phyloP scores from a whole-genome alignment of 164 flowering plant species.

The Tetrastigma voinierianum region DNA sequence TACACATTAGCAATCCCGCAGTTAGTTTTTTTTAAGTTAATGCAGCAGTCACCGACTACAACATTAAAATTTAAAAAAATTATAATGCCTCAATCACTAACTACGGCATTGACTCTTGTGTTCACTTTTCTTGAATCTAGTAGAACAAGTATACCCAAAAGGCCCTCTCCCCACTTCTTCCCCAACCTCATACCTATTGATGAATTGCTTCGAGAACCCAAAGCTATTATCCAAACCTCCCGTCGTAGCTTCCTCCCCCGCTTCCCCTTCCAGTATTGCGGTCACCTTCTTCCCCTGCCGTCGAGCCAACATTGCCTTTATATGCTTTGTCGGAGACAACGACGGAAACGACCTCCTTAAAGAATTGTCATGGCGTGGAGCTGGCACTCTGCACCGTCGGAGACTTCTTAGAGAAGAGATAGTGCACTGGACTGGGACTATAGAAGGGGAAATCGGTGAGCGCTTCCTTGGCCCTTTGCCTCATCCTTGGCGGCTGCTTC shows the following conservation, averaged over 20 bases:
- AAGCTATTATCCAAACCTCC: conserved; percentile 53
- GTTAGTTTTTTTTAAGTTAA: too few species aligned
- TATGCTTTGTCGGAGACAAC: conserved; percentile 70
- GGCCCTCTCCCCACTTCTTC: conserved; percentile 71
- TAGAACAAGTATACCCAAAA: conserved; percentile 70
- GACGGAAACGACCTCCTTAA: conserved; percentile 49
- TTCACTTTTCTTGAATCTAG: conserved; percentile 53
- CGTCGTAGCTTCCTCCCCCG: conserved; percentile 21
- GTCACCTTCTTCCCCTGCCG: conserved; percentile 34
- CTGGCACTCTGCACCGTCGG: conserved; percentile 23
- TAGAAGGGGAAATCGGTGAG: conserved; percentile 51
- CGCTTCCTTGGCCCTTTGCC: conserved; percentile 23
- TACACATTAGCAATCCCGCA: too few species aligned
- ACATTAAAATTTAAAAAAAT: too few species aligned
- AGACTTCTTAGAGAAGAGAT: conserved; percentile 24
- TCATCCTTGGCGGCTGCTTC: too few species aligned
- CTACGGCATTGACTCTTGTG: conserved; percentile 55
- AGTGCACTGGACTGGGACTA: conserved; percentile 53
- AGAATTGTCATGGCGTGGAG: conserved; percentile 40
- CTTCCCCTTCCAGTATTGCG: conserved; percentile 31
- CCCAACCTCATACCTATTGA: conserved; percentile 47
- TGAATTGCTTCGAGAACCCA: conserved; percentile 57
- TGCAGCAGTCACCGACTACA: too few species aligned
- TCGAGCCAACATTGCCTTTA: conserved; percentile 38
- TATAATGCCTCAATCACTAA: too few species aligned